phyloP scores from a whole-genome alignment of 768 basidiomycete species.

The Mrakia gelida region DNA sequence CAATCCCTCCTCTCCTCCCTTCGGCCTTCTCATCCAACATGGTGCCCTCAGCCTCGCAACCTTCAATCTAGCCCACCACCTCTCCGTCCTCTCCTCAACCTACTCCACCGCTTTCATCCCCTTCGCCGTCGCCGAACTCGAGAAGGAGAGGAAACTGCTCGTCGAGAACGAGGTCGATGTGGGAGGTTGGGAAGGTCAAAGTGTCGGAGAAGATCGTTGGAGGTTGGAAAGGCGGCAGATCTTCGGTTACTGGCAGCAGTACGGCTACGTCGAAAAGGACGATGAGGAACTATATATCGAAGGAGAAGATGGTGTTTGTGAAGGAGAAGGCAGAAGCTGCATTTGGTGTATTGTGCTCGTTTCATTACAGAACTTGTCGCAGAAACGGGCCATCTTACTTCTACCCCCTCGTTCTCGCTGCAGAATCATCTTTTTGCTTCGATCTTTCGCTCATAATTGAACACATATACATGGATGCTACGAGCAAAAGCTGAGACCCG shows the following conservation, averaged over 20 bases:
- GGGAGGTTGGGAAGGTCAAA: background rate
- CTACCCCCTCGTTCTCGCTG: too few relatives aligned
- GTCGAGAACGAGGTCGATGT: slow-evolving; percentile 9
- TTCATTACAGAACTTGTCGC: too few relatives aligned
- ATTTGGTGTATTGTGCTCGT: background rate
- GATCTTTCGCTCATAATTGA: too few relatives aligned
- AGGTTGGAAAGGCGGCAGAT: background rate
- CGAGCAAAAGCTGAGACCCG: too few relatives aligned
- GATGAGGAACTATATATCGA: background rate
- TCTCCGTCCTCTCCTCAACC: slow-evolving; percentile 1
- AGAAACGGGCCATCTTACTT: too few relatives aligned
- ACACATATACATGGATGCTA: too few relatives aligned
- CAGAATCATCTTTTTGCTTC: too few relatives aligned
- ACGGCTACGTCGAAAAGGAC: background rate
- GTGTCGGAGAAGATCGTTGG: background rate
- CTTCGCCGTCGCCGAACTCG: background rate
- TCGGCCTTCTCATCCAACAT: background rate
- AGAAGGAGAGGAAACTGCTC: slow-evolving; percentile 3
- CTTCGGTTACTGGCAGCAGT: too few relatives aligned
- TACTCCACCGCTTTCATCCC: background rate
- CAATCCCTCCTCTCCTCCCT: background rate
- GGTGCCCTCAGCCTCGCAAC: background rate
- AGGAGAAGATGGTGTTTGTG: background rate
- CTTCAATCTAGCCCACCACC: slow-evolving; percentile 1
- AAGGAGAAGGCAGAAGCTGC: slow-evolving; percentile 11